These are phyloP conservation scores for Pseudonitzschia multiseries DNA, from an alignment of 108 stramenopile species.

Conservation along the genomic window DNA sequence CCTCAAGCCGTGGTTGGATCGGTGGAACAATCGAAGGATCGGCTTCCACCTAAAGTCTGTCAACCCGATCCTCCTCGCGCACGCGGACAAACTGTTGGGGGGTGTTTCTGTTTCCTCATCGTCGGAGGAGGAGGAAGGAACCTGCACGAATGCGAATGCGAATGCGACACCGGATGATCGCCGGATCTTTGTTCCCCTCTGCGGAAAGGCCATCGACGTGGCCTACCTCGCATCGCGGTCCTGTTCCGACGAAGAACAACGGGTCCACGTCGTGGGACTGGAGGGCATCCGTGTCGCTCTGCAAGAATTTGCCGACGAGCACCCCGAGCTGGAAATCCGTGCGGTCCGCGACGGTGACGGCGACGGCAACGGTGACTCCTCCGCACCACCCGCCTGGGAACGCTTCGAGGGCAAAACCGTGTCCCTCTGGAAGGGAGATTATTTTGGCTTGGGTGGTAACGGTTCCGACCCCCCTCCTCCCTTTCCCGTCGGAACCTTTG, in stretches of 20 bases:
- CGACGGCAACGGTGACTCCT: no score
- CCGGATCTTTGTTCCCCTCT: conserved; percentile 74
- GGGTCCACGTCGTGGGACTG: conserved; percentile 63
- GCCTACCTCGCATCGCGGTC: conserved; percentile 55
- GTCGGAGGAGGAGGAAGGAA: background rate
- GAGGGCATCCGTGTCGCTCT: conserved; percentile 73
- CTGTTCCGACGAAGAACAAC: background rate
- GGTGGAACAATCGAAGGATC: conserved; percentile 27
- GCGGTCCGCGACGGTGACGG: background rate
- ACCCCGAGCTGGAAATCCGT: conserved; percentile 50
- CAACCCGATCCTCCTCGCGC: conserved; percentile 25
- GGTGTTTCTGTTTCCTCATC: background rate
- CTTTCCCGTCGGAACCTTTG: conserved; percentile 44
- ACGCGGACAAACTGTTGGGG: background rate
- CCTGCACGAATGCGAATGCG: background rate
- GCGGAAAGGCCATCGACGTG: conserved; percentile 87
- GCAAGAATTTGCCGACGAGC: conserved; percentile 69
- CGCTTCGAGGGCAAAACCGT: conserved; percentile 55
- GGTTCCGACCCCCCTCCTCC: background rate
- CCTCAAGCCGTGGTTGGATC: conserved; percentile 16
- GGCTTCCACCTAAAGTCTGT: conserved; percentile 37
- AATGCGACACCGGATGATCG: background rate
- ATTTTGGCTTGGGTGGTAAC: conserved; percentile 33
- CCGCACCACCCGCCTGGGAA: conserved; percentile 21
- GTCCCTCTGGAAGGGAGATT: conserved; percentile 63